Evolutionary conservation across 345 rosid genomes (phyloP).

Genomic region (Eucalyptus cladocalyx): DNA sequence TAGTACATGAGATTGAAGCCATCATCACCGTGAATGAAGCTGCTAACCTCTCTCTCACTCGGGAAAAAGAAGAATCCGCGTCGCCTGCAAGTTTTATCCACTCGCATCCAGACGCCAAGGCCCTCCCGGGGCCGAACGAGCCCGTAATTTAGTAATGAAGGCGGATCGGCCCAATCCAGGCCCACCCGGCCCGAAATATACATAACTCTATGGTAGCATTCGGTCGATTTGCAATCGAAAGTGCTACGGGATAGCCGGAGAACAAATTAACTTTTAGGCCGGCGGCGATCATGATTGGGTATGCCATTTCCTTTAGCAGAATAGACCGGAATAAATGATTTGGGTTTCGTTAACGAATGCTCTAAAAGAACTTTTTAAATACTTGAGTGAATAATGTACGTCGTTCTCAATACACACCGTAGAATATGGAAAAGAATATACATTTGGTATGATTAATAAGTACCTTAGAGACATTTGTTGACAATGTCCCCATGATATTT

Average conservation of each 20-base stretch:
- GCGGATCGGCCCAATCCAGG: background rate
- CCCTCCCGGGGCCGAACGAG: background rate
- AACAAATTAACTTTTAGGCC: background rate
- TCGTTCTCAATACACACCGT: fast-evolving
- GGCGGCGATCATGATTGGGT: background rate
- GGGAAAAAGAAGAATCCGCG: background rate
- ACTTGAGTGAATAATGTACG: background rate
- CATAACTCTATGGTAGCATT: background rate
- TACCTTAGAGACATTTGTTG: background rate
- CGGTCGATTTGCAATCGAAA: background rate
- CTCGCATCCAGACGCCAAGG: background rate
- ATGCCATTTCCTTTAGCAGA: background rate
- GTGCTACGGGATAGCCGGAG: background rate
- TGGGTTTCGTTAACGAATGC: background rate
- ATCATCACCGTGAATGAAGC: background rate
- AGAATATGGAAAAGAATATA: background rate
- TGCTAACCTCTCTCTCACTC: background rate
- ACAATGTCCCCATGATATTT: background rate
- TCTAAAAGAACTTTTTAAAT: background rate
- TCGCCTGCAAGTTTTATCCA: background rate
- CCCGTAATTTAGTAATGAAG: background rate
- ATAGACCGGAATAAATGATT: background rate
- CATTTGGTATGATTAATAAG: background rate
- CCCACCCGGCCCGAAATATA: background rate
- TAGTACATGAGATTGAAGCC: slow-evolving; percentile 8